Base-by-base conservation (phyloP, 345 rosid species). In the Combretum micranthum region DNA sequence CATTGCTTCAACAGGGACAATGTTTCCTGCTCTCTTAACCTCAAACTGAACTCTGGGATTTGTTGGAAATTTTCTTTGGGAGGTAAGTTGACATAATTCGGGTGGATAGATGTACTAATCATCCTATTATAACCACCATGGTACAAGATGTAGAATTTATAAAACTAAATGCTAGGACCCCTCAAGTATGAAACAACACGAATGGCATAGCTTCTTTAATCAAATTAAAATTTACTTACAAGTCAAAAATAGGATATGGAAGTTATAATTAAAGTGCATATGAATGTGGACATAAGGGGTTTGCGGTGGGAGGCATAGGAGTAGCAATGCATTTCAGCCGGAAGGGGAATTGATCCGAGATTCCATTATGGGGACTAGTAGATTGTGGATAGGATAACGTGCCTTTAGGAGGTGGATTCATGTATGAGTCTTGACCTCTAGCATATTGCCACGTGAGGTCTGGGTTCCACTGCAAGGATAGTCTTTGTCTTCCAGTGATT, bases 1-100 rank as follows among this genome's bases (percentile, higher is more conserved):
- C 93, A 83, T 64, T 52, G 69, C 77, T 70, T 83, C 67, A 88
- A 61, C 59, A 79, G 69, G 52, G 77, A 62, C 44, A 88, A 62
- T 47, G 80, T 79, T 32, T 81, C 84, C 54, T 77, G 80, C 69
- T 87, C 92, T 69, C 71, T 76, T 17, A 51, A 58, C 69, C 56
- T 64, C 52, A 71, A 54, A 62, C 25, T 73, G 20, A 58, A 42
- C 4, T 66, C 78, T n/a, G 67, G 64, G 65, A 15, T 55, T 56
- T 58, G 64, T 22, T 68, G 66, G 44, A 39, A 63, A 46, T 58
- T 63, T 32, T 32, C 39, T 55, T 63, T n/a, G n/a, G n/a, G n/a
- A n/a, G n/a, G n/a, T 22, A 61, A 53, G 51, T 44, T 52, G 44
- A 68, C 43, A 60, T 59, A 57, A 69, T 50, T 51, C 39, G 60